These are phyloP conservation scores for Neospermospora avenae DNA, from an alignment of 2,329 filamentous ascomycete genomes.

Conservation along the genomic window DNA sequence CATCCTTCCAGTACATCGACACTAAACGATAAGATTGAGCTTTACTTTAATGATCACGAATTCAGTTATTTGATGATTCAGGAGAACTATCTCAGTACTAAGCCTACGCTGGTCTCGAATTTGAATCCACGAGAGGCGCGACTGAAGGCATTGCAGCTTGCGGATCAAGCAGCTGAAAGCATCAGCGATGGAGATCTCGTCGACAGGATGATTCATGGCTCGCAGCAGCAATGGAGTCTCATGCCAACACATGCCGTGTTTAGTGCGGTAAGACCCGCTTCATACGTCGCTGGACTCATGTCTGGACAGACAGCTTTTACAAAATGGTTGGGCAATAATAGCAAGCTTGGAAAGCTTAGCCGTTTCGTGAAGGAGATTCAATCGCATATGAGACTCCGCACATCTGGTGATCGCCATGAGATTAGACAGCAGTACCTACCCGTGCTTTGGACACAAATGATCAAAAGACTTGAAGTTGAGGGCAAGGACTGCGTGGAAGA, in stretches of 20 bases:
- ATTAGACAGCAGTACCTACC: slow-evolving; percentile 93
- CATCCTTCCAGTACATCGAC: slow-evolving; percentile 77
- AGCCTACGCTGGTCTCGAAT: slow-evolving; percentile 62
- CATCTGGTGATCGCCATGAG: slow-evolving; percentile 89
- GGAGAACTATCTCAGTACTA: slow-evolving; percentile 90
- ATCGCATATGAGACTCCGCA: slow-evolving; percentile 89
- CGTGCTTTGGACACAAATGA: slow-evolving; percentile 75
- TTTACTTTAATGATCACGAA: slow-evolving; percentile 99
- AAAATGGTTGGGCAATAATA: slow-evolving; percentile 92
- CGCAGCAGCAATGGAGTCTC: slow-evolving; percentile 95
- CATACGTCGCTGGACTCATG: slow-evolving; percentile 78
- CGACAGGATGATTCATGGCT: slow-evolving; percentile 96
- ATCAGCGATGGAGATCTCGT: slow-evolving; percentile 97
- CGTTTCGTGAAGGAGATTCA: slow-evolving; percentile 91
- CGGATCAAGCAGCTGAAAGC: slow-evolving; percentile 85
- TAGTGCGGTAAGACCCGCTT: slow-evolving; percentile 88
- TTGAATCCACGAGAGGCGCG: slow-evolving; percentile 56
- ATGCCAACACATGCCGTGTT: slow-evolving; percentile 97
- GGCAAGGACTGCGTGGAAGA: slow-evolving; percentile 79
- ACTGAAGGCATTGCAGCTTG: slow-evolving; percentile 80
- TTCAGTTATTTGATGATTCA: slow-evolving; percentile 98
- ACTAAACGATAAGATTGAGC: slow-evolving; percentile 94
- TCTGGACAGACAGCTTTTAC: slow-evolving; percentile 73
- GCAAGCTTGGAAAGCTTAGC: slow-evolving; percentile 73
- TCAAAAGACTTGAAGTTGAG: slow-evolving; percentile 70